Percentiles rank a stretch among this genome's conserved stretches.
These are phyloP conservation scores for Trametes elegans DNA, from an alignment of 768 basidiomycete species.

Conservation along the genomic window DNA sequence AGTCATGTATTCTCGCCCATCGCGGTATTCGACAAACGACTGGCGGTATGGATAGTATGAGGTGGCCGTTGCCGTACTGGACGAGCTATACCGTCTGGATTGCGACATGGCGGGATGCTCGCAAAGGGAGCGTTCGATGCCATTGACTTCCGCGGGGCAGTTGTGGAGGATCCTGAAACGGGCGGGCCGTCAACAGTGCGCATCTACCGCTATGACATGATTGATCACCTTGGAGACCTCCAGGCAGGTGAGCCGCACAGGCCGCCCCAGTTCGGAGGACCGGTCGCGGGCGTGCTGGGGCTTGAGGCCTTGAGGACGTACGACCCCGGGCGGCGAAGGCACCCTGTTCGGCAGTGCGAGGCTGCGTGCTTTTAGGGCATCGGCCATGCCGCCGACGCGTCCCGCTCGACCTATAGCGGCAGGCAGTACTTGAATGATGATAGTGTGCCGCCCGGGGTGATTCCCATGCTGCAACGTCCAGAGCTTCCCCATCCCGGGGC, in stretches of 20 bases:
- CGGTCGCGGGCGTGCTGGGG: too few species aligned
- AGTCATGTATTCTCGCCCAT: conserved; percentile 15
- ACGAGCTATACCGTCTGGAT: conserved; percentile 13
- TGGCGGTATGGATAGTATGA: conserved; percentile 18
- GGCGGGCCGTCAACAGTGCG: too few species aligned
- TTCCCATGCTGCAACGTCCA: conserved; percentile 12
- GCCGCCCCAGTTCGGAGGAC: too few species aligned
- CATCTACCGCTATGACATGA: too few species aligned
- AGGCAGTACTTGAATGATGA: not conserved
- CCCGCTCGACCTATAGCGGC: not conserved
- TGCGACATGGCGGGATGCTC: not conserved
- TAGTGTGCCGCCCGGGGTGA: not conserved
- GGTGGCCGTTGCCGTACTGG: not conserved
- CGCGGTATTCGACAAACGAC: conserved; percentile 9
- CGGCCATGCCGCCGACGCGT: not conserved
- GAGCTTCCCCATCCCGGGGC: not conserved
- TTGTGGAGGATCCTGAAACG: too few species aligned
- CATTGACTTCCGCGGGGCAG: not conserved
- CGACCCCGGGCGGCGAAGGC: too few species aligned
- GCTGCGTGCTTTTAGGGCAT: conserved; percentile 5
- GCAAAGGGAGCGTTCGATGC: not conserved
- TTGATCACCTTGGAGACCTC: too few species aligned
- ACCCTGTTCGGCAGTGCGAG: not conserved
- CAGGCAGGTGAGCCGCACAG: too few species aligned
- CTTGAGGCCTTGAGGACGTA: too few species aligned